phyloP scores from a whole-genome alignment of 768 basidiomycete genomes.

The Termitomyces sp. region DNA sequence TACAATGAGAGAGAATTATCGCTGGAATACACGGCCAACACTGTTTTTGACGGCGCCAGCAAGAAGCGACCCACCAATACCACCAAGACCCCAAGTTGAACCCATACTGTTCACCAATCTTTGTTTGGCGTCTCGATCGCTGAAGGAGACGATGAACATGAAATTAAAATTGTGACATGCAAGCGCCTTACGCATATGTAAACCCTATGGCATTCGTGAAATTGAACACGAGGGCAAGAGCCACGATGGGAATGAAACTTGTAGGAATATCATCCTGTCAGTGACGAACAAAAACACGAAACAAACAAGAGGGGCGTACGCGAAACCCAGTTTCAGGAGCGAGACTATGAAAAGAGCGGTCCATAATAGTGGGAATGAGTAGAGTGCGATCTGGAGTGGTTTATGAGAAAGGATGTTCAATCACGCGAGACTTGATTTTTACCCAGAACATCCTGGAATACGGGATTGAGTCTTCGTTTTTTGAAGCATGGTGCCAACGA shows the following conservation, averaged over 20 bases:
- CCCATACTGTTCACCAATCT: slow-evolving; percentile 81
- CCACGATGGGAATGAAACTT: slow-evolving; percentile 89
- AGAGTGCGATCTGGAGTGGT: slow-evolving; percentile 73
- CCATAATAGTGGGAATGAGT: slow-evolving; percentile 90
- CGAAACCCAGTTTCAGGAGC: slow-evolving; percentile 82
- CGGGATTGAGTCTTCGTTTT: background rate
- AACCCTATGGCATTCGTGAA: slow-evolving; percentile 94
- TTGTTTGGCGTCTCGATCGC: slow-evolving; percentile 91
- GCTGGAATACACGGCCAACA: slow-evolving; percentile 70
- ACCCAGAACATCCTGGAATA: slow-evolving; percentile 88
- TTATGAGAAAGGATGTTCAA: background rate
- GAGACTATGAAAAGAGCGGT: slow-evolving; percentile 83
- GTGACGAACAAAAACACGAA: background rate
- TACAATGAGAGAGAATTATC: slow-evolving; percentile 3
- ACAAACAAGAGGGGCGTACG: slow-evolving; percentile 49
- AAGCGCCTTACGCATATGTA: slow-evolving; percentile 77
- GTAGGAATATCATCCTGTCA: background rate
- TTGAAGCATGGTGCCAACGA: slow-evolving; percentile 8
- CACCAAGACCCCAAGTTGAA: slow-evolving; percentile 72
- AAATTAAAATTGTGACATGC: background rate
- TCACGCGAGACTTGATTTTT: slow-evolving; percentile 20
- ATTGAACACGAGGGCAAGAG: slow-evolving; percentile 95
- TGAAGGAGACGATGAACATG: slow-evolving; percentile 27
- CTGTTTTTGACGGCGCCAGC: slow-evolving; percentile 81
- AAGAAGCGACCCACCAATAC: slow-evolving; percentile 82